phyloP scores from a whole-genome alignment of 2,329 filamentous ascomycete species.

The Colletotrichum sansevieriae region DNA sequence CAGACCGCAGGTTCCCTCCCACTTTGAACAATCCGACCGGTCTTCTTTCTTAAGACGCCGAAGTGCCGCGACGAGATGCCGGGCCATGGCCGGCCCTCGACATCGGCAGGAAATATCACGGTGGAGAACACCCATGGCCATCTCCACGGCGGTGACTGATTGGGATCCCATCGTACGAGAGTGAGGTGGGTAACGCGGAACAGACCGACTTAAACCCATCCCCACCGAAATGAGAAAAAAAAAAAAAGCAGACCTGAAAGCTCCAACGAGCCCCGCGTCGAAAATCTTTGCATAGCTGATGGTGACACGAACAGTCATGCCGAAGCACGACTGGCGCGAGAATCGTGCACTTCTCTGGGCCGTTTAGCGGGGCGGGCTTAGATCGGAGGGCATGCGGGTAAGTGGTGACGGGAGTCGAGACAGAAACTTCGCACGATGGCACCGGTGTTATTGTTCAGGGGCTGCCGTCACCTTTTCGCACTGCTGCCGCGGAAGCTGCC shows the following conservation, averaged over 20 bases:
- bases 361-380: constrained; percentile 18
- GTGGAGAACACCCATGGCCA: background rate
- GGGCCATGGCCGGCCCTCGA: constrained; percentile 20
- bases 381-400: constrained; percentile 26
- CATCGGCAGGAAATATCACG: constrained; percentile 5
- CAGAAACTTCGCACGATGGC: background rate
- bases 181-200: background rate
- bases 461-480: background rate
- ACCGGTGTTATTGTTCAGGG: background rate
- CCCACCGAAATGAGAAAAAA: constrained; percentile 15
- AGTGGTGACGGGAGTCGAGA: constrained; percentile 13
- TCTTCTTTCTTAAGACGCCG: background rate
- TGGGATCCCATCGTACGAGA: constrained; percentile 28
- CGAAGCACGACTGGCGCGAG: constrained; percentile 13
- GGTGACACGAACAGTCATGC: background rate
- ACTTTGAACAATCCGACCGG: background rate
- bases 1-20: background rate
- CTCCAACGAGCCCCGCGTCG: background rate
- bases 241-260: background rate
- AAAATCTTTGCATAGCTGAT: constrained; percentile 21
- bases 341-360: background rate
- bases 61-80: constrained; percentile 24
- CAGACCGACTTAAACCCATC: constrained; percentile 12
- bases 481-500: background rate
- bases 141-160: constrained; percentile 37